phyloP scores from a whole-genome alignment of 192 early-diverging fungal species.

The Entomortierella beljakovae region DNA sequence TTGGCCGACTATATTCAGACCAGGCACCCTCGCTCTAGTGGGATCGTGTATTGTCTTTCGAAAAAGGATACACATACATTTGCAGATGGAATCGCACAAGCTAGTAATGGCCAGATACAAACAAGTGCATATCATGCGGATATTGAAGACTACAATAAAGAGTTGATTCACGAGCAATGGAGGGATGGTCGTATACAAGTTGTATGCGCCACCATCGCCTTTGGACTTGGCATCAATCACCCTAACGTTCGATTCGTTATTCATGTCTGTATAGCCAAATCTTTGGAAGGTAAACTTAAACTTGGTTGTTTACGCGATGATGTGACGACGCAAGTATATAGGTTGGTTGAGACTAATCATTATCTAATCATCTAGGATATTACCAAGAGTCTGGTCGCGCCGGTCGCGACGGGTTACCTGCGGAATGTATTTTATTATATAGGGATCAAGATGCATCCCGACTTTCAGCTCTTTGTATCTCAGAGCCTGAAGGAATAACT shows the following conservation, averaged over 20 bases:
- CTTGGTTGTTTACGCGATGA: too few species aligned
- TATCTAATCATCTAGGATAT: constrained; percentile 57
- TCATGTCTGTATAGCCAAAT: constrained; percentile 75
- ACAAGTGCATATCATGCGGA: constrained; percentile 76
- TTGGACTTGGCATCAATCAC: constrained; percentile 84
- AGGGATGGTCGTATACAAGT: constrained; percentile 70
- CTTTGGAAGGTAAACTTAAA: constrained; percentile 70
- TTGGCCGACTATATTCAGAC: constrained; percentile 68
- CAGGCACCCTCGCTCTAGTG: constrained; percentile 59
- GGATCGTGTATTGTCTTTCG: constrained; percentile 79
- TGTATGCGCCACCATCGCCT: constrained; percentile 83
- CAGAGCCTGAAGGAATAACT: constrained; percentile 65
- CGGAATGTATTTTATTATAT: constrained; percentile 78
- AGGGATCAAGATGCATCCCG: constrained; percentile 71
- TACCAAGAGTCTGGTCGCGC: constrained; percentile 84
- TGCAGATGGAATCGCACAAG: constrained; percentile 58
- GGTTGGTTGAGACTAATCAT: too few species aligned
- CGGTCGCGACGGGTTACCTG: constrained; percentile 74
- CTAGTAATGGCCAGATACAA: constrained; percentile 58
- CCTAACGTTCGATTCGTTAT: constrained; percentile 78
- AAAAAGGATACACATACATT: constrained; percentile 71
- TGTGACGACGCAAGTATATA: too few species aligned
- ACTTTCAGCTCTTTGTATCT: constrained; percentile 69
- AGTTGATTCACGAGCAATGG: constrained; percentile 73
- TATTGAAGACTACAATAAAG: constrained; percentile 59